Base-by-base conservation (phyloP, 257 asterid species). In the Verbascum thapsus region DNA sequence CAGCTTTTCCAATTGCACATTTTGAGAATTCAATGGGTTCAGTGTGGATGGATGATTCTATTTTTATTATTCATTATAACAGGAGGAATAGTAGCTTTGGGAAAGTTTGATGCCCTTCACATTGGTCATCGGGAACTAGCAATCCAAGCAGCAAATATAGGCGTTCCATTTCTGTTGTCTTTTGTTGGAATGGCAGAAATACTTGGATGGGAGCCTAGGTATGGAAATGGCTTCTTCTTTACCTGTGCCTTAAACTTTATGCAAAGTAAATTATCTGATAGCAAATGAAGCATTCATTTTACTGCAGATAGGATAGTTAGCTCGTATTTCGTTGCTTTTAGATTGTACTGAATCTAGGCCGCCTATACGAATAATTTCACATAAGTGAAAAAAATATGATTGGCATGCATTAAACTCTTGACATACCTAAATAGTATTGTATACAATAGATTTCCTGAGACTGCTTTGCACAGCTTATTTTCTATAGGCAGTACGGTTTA, bases 41-140 rank as follows among this genome's bases (percentile, higher is more conserved):
- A 45, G 64, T 20, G 48, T 64, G 19, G 11, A 64, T 26, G 56
- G 42, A 70, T 55, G 43, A 22, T 16, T 23, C 63, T 23, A 22
- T n/a, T 63, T n/a, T 71, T 64, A 34, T 37, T 64, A 13, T 47
- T 49, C 42, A 3, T 60, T 57, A 52, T 40, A 37, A 67, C 58
- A 89, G 99, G 99, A 45, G 99, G 97, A 50, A 77, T 92, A 55
- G 97, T 92, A 45, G 99, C 99, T 57, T 64, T 92, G 72, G 99
- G 99, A 62, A 92, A 89, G 81, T 92, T 92, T 69, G 99, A 92
- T 72, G 99, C 99, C 62, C 97, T 92, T 76, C 99, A 92, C 70
- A 82, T 89, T 53, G 99, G 99, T 75, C 99, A 92, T 62, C 89
- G 99, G 50, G 96, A 89, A 75, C 95, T 92, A 73, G 99, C 91